Evolutionary conservation across 2,329 filamentous ascomycete species (phyloP).

Genomic region (Xylaria sp.): DNA sequence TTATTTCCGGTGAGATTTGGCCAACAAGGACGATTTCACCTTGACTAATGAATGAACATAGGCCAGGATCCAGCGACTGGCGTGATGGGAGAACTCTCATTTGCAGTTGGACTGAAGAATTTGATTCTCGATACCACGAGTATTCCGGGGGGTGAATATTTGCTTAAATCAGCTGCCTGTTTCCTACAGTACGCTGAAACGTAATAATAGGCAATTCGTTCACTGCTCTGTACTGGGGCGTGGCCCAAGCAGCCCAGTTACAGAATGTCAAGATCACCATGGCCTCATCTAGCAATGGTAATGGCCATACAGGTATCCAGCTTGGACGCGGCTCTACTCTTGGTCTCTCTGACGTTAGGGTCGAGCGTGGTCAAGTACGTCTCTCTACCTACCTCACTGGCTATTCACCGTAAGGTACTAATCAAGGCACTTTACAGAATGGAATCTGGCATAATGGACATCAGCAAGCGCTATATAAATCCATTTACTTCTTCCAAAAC

Average conservation of each 20-base stretch:
- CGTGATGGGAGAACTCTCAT: constrained; percentile 54
- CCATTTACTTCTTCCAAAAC: constrained; percentile 57
- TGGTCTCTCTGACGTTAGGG: constrained; percentile 54
- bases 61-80: constrained; percentile 53
- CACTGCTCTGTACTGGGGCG: constrained; percentile 57
- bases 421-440: constrained; percentile 47
- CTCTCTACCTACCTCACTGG: too few relatives aligned
- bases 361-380: constrained; percentile 54
- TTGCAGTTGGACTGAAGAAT: constrained; percentile 58
- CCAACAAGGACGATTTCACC: background rate
- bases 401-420: background rate
- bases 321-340: constrained; percentile 57
- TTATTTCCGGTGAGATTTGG: constrained; percentile 49
- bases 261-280: constrained; percentile 58
- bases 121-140: constrained; percentile 56
- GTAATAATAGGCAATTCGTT: constrained; percentile 48
- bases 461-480: constrained; percentile 58
- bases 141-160: constrained; percentile 49
- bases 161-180: background rate
- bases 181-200: constrained; percentile 22
- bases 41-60: constrained; percentile 37
- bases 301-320: constrained; percentile 56
- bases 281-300: constrained; percentile 51
- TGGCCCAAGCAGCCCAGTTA: constrained; percentile 57
- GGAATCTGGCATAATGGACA: constrained; percentile 58